Conservation (phyloP, 2,329 filamentous ascomycete genomes). For the Exserohilum rostratum region DNA sequence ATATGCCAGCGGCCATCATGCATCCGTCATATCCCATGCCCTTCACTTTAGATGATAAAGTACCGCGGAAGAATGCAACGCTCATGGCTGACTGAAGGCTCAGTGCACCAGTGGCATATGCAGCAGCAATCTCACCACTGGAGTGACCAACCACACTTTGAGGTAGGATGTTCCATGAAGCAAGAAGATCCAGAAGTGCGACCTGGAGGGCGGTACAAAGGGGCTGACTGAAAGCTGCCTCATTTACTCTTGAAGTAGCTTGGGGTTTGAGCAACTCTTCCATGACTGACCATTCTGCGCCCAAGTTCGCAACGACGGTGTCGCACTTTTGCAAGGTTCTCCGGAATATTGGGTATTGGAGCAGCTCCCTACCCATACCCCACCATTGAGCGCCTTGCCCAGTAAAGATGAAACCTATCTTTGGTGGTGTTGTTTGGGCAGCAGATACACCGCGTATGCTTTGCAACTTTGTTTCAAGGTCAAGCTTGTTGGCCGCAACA, state of each 20-base stretch:
- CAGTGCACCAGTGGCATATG: constrained; percentile 26
- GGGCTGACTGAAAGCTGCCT: constrained; percentile 23
- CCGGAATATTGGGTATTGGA: constrained; percentile 5
- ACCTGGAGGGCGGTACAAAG: constrained; percentile 32
- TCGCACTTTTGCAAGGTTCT: not conserved
- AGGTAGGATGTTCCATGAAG: constrained; percentile 23
- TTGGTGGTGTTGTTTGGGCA: not conserved
- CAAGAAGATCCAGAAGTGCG: constrained; percentile 24
- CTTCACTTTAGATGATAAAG: constrained; percentile 11
- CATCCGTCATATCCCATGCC: constrained; percentile 10
- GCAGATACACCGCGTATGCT: constrained; percentile 3
- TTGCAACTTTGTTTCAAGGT: not conserved
- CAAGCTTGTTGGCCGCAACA: not conserved
- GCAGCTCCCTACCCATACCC: constrained; percentile 6
- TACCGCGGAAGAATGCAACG: constrained; percentile 22
- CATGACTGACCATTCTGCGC: constrained; percentile 16
- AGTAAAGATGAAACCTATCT: constrained; percentile 21
- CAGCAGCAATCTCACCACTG: constrained; percentile 35
- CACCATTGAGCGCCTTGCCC: constrained; percentile 5
- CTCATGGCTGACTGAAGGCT: constrained; percentile 10
- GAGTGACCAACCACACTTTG: constrained; percentile 32
- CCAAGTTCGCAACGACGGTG: constrained; percentile 4
- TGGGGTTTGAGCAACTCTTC: constrained; percentile 10
- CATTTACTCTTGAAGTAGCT: not conserved
- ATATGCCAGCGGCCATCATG: constrained; percentile 31